phyloP scores from a whole-genome alignment of 768 basidiomycete species.

The Sarcodon aspratus region DNA sequence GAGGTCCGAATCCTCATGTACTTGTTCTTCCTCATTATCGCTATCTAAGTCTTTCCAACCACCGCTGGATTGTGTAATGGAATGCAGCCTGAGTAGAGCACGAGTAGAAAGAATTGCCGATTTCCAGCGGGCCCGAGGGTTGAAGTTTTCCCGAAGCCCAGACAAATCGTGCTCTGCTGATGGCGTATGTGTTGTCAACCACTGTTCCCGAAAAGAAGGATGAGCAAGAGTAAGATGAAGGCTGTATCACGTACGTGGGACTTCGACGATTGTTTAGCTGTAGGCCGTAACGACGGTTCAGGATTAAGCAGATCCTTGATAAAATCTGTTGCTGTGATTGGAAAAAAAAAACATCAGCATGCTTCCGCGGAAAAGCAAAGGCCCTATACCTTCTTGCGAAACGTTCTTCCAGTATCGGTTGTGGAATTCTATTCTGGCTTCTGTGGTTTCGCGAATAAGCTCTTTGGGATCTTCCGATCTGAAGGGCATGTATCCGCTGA shows the following conservation, averaged over 20 bases:
- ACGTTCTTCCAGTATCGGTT: conserved; percentile 92
- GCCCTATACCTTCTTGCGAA: conserved; percentile 52
- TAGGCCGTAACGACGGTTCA: conserved; percentile 60
- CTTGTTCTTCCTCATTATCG: not conserved
- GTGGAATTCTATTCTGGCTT: conserved; percentile 82
- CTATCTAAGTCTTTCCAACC: not conserved
- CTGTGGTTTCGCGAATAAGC: conserved; percentile 75
- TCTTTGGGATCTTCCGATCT: conserved; percentile 68
- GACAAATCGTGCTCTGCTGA: conserved; percentile 67
- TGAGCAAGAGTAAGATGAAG: not conserved
- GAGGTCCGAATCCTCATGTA: not conserved
- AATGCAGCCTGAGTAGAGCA: conserved; percentile 11
- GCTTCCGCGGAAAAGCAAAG: not conserved
- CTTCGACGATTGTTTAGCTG: conserved; percentile 57
- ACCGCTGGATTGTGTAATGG: conserved; percentile 13
- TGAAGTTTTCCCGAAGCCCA: conserved; percentile 76
- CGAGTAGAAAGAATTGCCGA: conserved; percentile 49
- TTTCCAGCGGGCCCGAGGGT: conserved; percentile 65
- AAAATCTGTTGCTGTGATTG: conserved; percentile 68
- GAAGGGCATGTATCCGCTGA: conserved; percentile 95
- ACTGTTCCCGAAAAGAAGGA: conserved; percentile 26
- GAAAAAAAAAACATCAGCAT: not conserved
- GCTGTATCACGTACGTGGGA: conserved; percentile 41
- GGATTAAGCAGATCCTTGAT: conserved; percentile 60
- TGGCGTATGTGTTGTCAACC: conserved; percentile 59